Conservation (phyloP, 768 basidiomycete species). For the Megacollybia marginata region DNA sequence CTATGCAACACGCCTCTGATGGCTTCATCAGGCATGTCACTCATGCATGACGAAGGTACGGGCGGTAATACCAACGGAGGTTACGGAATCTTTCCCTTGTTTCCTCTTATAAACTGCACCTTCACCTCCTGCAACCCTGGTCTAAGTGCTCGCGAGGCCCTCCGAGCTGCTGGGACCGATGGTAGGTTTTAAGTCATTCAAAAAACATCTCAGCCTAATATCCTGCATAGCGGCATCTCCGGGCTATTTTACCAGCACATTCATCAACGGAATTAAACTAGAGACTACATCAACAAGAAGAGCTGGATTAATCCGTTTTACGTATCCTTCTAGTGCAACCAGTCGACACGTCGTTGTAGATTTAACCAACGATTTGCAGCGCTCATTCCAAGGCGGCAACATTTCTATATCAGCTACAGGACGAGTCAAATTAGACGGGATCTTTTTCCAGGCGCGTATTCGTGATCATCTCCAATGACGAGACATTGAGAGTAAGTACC, state of each 20-base stretch:
- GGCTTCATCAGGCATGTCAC: slow-evolving; percentile 31
- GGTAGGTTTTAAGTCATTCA: slow-evolving; percentile 18
- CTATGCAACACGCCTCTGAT: slow-evolving; percentile 38
- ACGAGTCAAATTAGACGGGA: slow-evolving; percentile 33
- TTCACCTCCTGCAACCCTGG: slow-evolving; percentile 37
- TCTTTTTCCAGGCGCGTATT: slow-evolving; percentile 32
- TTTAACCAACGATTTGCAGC: slow-evolving; percentile 35
- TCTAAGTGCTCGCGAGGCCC: slow-evolving; percentile 28
- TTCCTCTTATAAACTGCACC: slow-evolving; percentile 33
- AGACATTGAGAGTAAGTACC: neutral
- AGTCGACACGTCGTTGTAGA: slow-evolving; percentile 45
- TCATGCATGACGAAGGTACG: slow-evolving; percentile 49
- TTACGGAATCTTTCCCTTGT: slow-evolving; percentile 45
- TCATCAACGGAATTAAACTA: slow-evolving; percentile 37
- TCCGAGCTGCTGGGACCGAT: slow-evolving; percentile 37
- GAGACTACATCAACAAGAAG: slow-evolving; percentile 57
- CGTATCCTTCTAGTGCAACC: slow-evolving; percentile 36
- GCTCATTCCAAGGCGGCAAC: slow-evolving; percentile 39
- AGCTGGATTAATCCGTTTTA: slow-evolving; percentile 53
- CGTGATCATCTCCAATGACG: neutral
- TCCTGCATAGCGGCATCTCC: slow-evolving; percentile 30
- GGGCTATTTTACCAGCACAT: slow-evolving; percentile 42
- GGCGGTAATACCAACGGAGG: slow-evolving; percentile 45
- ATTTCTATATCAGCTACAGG: slow-evolving; percentile 24
- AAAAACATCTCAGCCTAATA: neutral